These are phyloP conservation scores for Artemisia tridentata DNA, from an alignment of 129 eudicot genomes.

Conservation along the genomic window DNA sequence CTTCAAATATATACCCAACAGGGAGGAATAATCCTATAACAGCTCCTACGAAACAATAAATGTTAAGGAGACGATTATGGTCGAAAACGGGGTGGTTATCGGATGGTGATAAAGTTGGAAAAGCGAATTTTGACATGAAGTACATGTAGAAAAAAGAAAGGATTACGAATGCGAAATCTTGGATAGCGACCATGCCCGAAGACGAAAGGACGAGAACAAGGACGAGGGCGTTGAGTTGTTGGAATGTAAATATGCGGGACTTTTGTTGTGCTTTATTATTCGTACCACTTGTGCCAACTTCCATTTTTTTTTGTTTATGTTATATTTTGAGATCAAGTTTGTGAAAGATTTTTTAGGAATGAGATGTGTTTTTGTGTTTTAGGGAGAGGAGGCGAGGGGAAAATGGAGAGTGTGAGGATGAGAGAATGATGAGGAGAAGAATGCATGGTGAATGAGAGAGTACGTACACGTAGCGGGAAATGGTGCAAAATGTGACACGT, in stretches of 20 bases:
- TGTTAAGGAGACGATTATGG: constrained; percentile 30
- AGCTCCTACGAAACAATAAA: constrained; percentile 41
- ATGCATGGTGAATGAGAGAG: background rate
- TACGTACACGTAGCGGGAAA: constrained; percentile 7
- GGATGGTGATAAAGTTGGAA: constrained; percentile 39
- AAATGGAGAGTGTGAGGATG: constrained; percentile 25
- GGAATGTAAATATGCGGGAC: constrained; percentile 38
- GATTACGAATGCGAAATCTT: constrained; percentile 49
- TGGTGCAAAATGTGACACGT: constrained; percentile 6
- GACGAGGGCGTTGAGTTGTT: constrained; percentile 59
- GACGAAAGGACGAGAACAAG: constrained; percentile 60
- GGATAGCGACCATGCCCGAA: constrained; percentile 59
- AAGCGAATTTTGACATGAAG: constrained; percentile 62
- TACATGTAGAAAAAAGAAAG: constrained; percentile 59
- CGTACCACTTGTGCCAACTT: constrained; percentile 56
- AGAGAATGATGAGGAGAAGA: constrained; percentile 4
- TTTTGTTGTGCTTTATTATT: constrained; percentile 31
- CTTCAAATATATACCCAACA: constrained; percentile 60
- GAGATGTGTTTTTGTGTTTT: background rate
- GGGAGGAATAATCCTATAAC: constrained; percentile 69
- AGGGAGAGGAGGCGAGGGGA: constrained; percentile 12
- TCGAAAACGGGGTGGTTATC: constrained; percentile 33
- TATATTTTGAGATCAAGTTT: background rate
- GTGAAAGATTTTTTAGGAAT: constrained; percentile 10
- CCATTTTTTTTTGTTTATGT: constrained; percentile 34